A percentile compares a stretch with the other conserved stretches of the same genome.
Evolutionary conservation across 192 early-diverging fungal genomes (phyloP).

Genomic region (Linnemannia hyalina): DNA sequence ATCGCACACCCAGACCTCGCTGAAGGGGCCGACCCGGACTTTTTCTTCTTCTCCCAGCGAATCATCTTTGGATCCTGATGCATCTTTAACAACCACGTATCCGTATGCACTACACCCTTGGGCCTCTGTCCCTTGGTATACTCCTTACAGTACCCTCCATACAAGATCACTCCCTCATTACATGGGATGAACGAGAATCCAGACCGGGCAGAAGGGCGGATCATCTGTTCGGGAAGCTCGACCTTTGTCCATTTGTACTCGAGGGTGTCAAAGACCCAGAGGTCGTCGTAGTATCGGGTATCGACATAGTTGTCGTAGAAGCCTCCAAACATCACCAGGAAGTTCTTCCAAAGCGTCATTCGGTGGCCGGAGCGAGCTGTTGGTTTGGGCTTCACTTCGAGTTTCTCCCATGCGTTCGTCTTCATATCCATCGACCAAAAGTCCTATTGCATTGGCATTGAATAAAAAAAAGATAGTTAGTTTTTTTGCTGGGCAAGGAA

Average conservation of each 20-base stretch:
- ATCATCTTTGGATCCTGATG: constrained; percentile 65
- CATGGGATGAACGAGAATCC: constrained; percentile 72
- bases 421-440: constrained; percentile 82
- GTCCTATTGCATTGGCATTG: constrained; percentile 62
- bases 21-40: constrained; percentile 58
- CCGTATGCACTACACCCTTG: constrained; percentile 67
- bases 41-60: constrained; percentile 75
- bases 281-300: constrained; percentile 73
- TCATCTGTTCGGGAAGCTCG: constrained; percentile 52
- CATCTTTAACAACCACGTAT: constrained; percentile 71
- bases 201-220: constrained; percentile 60
- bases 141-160: constrained; percentile 80
- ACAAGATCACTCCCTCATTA: constrained; percentile 69
- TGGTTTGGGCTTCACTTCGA: constrained; percentile 68
- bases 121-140: constrained; percentile 72
- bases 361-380: constrained; percentile 74
- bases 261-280: constrained; percentile 76
- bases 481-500: neutral
- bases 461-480: constrained; percentile 10
- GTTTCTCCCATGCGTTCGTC: constrained; percentile 75
- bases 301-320: constrained; percentile 61
- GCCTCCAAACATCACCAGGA: constrained; percentile 76
- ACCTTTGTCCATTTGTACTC: constrained; percentile 65
- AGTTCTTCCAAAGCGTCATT: constrained; percentile 75
- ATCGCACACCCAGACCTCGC: constrained; percentile 65